Evolutionary conservation across 2,329 filamentous ascomycete species (phyloP).

Genomic region (Colletotrichum chlorophyti): DNA sequence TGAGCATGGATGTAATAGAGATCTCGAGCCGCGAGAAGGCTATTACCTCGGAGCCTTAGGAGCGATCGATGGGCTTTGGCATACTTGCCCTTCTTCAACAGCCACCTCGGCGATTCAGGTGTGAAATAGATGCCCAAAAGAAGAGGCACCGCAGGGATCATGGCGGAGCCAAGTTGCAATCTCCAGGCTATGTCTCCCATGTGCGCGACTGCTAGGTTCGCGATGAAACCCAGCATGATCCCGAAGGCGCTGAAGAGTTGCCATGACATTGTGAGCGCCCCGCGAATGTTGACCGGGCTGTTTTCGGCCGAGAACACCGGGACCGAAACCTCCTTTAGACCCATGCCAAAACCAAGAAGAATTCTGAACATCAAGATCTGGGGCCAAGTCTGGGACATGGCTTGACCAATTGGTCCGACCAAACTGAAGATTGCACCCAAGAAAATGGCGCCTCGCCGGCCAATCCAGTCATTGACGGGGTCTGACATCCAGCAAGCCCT

Average conservation of each 20-base stretch:
- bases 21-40: constrained; percentile 67
- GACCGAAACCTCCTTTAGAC: constrained; percentile 55
- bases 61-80: constrained; percentile 62
- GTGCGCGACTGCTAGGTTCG: constrained; percentile 62
- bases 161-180: constrained; percentile 67
- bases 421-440: constrained; percentile 67
- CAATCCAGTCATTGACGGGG: constrained; percentile 63
- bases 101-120: constrained; percentile 71
- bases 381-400: constrained; percentile 62
- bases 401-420: constrained; percentile 66
- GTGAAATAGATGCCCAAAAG: constrained; percentile 64
- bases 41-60: constrained; percentile 60
- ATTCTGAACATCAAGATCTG: constrained; percentile 57
- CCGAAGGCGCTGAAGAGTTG: constrained; percentile 71
- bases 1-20: constrained; percentile 63
- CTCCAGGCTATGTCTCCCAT: constrained; percentile 62
- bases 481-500: constrained; percentile 64
- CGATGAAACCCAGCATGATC: constrained; percentile 59
- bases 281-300: constrained; percentile 57
- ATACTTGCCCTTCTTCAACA: constrained; percentile 66
- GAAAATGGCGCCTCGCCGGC: constrained; percentile 71
- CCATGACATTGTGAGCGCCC: constrained; percentile 73
- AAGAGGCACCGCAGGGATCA: constrained; percentile 63
- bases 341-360: constrained; percentile 68
- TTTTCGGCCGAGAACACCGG: constrained; percentile 62